A percentile compares a stretch with the other conserved stretches of the same genome.
Conservation (phyloP, 78 protist species). For the Tieghemostelium lacteum region DNA sequence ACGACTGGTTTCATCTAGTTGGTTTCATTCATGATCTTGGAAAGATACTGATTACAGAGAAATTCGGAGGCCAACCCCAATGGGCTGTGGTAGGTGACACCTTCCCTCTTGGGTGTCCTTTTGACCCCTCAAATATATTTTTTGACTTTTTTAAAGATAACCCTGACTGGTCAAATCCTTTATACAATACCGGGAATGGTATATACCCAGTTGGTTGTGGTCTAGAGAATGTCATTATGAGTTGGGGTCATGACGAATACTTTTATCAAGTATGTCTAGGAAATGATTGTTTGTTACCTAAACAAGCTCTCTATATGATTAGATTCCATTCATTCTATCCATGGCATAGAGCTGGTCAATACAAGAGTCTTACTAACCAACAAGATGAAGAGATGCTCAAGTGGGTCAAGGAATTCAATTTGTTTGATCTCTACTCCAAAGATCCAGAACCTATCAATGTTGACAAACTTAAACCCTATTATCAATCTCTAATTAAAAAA, state of each 20-base stretch:
- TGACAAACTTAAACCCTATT: conserved; percentile 83
- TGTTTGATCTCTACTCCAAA: conserved; percentile 93
- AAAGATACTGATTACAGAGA: conserved; percentile 71
- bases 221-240: conserved; percentile 85
- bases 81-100: conserved; percentile 95
- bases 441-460: conserved; percentile 55
- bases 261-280: conserved; percentile 79
- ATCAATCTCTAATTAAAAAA: conserved; percentile 82
- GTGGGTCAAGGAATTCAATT: conserved; percentile 91
- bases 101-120: conserved; percentile 90
- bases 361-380: conserved; percentile 60
- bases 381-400: conserved; percentile 79
- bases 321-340: conserved; percentile 95
- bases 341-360: conserved; percentile 88
- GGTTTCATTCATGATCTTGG: conserved; percentile 95
- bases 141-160: conserved; percentile 63
- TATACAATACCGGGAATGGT: conserved; percentile 80
- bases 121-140: conserved; percentile 79
- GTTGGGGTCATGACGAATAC: conserved; percentile 95
- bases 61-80: conserved; percentile 87
- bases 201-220: conserved; percentile 86
- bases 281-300: conserved; percentile 78
- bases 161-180: conserved; percentile 78
- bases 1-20: conserved; percentile 91
- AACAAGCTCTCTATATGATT: conserved; percentile 85